Evolutionary conservation across 208 protist species (phyloP).

Genomic region (Crithidia expoeki): DNA sequence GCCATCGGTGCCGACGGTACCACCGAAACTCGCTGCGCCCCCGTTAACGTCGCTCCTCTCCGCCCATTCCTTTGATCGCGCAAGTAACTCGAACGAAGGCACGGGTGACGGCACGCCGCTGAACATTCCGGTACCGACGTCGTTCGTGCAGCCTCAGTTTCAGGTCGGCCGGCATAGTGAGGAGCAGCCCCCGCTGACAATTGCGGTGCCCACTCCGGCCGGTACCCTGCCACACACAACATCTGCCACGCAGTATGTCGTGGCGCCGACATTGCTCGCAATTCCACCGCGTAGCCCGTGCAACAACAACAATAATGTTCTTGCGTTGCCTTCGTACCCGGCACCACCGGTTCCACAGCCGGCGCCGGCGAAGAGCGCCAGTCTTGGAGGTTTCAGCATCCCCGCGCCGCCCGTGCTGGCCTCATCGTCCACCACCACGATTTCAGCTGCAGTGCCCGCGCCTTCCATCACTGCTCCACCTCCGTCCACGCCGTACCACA

Average conservation of each 20-base stretch:
- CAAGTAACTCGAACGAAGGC: neutral
- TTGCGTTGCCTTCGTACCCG: neutral
- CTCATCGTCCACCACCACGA: neutral
- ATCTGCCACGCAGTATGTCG: constrained; percentile 3
- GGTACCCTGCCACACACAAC: constrained; percentile 32
- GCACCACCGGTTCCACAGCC: constrained; percentile 9
- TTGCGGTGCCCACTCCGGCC: constrained; percentile 36
- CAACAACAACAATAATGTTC: neutral
- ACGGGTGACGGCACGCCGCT: constrained; percentile 34
- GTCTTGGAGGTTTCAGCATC: neutral
- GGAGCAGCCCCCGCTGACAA: constrained; percentile 18
- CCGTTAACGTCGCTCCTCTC: constrained; percentile 8
- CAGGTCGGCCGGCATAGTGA: constrained; percentile 26
- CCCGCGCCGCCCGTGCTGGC: neutral
- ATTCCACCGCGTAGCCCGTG: constrained; percentile 7
- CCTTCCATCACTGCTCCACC: too few species aligned
- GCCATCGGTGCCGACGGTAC: neutral
- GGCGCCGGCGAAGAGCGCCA: neutral
- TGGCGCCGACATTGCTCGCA: neutral
- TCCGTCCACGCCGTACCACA: neutral
- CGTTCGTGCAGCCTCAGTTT: constrained; percentile 16
- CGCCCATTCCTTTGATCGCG: constrained; percentile 20
- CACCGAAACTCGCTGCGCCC: neutral
- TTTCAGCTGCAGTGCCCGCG: too few species aligned
- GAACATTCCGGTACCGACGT: constrained; percentile 46